Base-by-base conservation (phyloP, 352 stramenopile genomes). In the Achlya hypogyna region DNA sequence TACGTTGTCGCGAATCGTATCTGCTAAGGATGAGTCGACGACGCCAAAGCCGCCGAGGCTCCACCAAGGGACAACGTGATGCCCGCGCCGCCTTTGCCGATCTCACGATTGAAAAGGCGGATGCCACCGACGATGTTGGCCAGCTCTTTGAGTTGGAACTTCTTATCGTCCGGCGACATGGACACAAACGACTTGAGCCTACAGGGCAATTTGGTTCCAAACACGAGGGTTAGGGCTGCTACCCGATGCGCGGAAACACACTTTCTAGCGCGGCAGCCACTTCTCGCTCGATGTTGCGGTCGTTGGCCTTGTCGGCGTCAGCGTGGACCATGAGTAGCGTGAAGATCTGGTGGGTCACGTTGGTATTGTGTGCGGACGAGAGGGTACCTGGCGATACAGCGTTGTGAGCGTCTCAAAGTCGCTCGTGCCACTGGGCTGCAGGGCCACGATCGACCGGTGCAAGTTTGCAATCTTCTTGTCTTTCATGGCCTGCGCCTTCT, bases 221-320 rank as follows among this genome's bases (percentile, higher is more conserved):
- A 12, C n/a, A 47, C n/a, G 14, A 27, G 25, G n/a, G 25, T 29
- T 23, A 31, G n/a, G 29, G 25, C 58, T 18, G 43, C 4, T 45
- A 67, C 2, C 89, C 91, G 29, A 97, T 93, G 4, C 91, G 84
- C 14, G 93, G 93, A 78, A 98, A 98, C 22, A 98, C 92, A n/a
- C 84, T 96, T 74, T 98, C 92, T 4, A 98, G 75, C 12, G 89
- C 92, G 9, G 91, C 88, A 2, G 90, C 89, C 0, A 98, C 75
- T 51, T 96, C 88, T 56, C 88, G 87, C 62, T 95, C 84, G 23
- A 92, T 74, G 8, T 81, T 72, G 32, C 87, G 78, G 53, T 95
- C 86, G 32, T 88, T 76, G 16, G 71, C 70, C 29, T 77, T 72
- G n/a, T 86, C 74, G 9, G 73, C 76, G 40, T 81, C 71, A 0